phyloP scores from a whole-genome alignment of 2,329 filamentous ascomycete species.

The Microdochium nivale region DNA sequence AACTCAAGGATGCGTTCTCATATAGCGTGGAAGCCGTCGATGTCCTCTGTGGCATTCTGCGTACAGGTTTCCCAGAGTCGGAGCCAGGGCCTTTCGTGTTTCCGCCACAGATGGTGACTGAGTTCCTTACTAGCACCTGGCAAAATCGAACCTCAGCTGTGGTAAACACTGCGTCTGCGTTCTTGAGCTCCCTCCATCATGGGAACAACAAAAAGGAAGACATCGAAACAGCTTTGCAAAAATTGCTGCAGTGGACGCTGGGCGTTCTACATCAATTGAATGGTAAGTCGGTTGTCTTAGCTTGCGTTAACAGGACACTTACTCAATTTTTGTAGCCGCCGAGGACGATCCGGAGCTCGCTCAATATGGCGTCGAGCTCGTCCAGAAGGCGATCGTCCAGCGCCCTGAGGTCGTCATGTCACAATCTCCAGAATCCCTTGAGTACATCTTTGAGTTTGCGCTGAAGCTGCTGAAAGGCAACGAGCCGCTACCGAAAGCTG shows the following conservation, averaged over 20 bases:
- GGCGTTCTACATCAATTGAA: conserved; percentile 54
- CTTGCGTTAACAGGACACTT: background rate
- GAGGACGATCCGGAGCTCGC: conserved; percentile 62
- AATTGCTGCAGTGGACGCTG: conserved; percentile 53
- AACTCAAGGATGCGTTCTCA: conserved; percentile 43
- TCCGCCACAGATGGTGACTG: conserved; percentile 53
- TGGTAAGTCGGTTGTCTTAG: conserved; percentile 24
- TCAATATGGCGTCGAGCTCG: conserved; percentile 66
- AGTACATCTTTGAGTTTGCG: conserved; percentile 63
- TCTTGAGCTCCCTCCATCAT: conserved; percentile 51
- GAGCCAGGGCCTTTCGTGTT: conserved; percentile 72
- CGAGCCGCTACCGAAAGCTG: conserved; percentile 67
- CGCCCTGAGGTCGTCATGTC: conserved; percentile 55
- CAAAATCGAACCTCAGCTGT: conserved; percentile 61
- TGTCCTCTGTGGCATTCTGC: conserved; percentile 61
- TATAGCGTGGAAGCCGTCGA: conserved; percentile 61
- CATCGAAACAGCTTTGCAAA: conserved; percentile 37
- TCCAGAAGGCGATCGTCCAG: conserved; percentile 53
- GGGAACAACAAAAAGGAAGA: conserved; percentile 27
- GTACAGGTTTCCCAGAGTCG: conserved; percentile 66
- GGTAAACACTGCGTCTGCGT: conserved; percentile 63
- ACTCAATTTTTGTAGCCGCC: conserved; percentile 30
- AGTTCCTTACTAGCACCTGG: conserved; percentile 51
- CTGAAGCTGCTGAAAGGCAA: conserved; percentile 61
- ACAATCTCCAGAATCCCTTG: conserved; percentile 46